A percentile compares a stretch with the other conserved stretches of the same genome.
Conservation (phyloP, 768 basidiomycete species). For the Leccinum broughii region DNA sequence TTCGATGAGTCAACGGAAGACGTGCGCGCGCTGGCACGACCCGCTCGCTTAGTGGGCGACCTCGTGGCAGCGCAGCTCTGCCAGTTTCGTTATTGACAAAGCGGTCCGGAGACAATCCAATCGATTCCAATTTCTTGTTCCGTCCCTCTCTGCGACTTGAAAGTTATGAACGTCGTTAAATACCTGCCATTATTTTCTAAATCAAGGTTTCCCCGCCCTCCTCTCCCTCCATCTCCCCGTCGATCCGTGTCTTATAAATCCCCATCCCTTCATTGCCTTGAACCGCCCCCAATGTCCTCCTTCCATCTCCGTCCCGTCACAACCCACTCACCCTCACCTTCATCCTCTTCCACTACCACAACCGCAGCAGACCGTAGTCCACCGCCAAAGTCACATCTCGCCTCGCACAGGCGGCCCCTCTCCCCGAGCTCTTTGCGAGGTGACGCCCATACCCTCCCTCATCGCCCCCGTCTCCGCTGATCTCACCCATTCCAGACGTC, state of each 20-base stretch:
- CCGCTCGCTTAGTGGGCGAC: conserved; percentile 21
- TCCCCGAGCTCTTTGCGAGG: conserved; percentile 67
- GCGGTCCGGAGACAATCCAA: conserved; percentile 25
- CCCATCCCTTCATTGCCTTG: conserved; percentile 9
- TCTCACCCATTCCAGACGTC: conserved; percentile 46
- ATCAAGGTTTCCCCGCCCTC: conserved; percentile 19
- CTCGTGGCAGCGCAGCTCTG: conserved; percentile 28
- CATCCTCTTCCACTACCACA: conserved; percentile 53
- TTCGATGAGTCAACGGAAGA: conserved; percentile 20
- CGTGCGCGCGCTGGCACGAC: conserved; percentile 21
- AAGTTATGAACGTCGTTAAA: conserved; percentile 6
- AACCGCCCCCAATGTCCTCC: conserved; percentile 39
- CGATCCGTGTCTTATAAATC: conserved; percentile 31
- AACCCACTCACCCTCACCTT: conserved; percentile 49
- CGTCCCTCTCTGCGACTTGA: conserved; percentile 15
- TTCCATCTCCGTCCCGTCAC: conserved; percentile 62
- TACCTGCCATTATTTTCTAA: conserved; percentile 3
- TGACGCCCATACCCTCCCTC: conserved; percentile 20
- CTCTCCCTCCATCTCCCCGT: conserved; percentile 7
- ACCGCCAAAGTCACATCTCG: conserved; percentile 26
- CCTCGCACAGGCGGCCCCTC: conserved; percentile 51
- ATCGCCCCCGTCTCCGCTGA: conserved; percentile 15
- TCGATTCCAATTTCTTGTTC: conserved; percentile 14
- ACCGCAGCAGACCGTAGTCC: conserved; percentile 46
- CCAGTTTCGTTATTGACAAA: conserved; percentile 20